Percentiles rank a stretch among this genome's conserved stretches.
These are phyloP conservation scores for Paraleonurus japonicus DNA, from an alignment of 257 asterid species.

Conservation along the genomic window DNA sequence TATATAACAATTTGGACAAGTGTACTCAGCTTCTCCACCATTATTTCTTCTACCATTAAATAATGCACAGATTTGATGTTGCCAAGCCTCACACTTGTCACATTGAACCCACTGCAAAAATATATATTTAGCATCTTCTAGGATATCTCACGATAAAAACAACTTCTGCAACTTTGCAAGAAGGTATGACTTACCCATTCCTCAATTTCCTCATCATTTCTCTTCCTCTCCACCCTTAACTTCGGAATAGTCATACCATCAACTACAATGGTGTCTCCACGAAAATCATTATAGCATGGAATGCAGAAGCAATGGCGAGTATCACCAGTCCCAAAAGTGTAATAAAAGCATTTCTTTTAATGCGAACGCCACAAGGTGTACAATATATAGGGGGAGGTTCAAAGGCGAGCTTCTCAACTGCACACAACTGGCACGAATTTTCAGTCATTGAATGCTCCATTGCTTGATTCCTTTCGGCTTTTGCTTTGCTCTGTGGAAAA, in stretches of 20 bases:
- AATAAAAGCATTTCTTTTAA: constrained; percentile 94
- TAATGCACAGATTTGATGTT: constrained; percentile 96
- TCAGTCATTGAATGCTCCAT: constrained; percentile 91
- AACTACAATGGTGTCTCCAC: constrained; percentile 77
- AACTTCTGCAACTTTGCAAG: constrained; percentile 3
- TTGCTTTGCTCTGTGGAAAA: constrained; percentile 82
- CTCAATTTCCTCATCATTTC: constrained; percentile 91
- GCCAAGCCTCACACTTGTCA: constrained; percentile 99
- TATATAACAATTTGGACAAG: constrained; percentile 95
- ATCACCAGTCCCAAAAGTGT: constrained; percentile 87
- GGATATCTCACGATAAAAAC: constrained; percentile 2
- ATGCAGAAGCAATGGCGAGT: constrained; percentile 88
- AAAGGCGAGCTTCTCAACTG: constrained; percentile 93
- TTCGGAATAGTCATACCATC: constrained; percentile 72
- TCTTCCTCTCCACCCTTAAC: constrained; percentile 84
- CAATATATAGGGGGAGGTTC: constrained; percentile 98
- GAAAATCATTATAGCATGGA: constrained; percentile 83
- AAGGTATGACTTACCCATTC: constrained; percentile 77
- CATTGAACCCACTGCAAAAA: constrained; percentile 98
- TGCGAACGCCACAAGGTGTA: constrained; percentile 90
- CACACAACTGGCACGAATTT: constrained; percentile 98
- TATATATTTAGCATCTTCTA: constrained; percentile 25
- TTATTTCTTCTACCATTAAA: constrained; percentile 98
- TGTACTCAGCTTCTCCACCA: constrained; percentile 98
- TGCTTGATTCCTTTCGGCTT: constrained; percentile 91